These are phyloP conservation scores for Solanum chilense DNA, from an alignment of 257 asterid genomes.

Conservation along the genomic window DNA sequence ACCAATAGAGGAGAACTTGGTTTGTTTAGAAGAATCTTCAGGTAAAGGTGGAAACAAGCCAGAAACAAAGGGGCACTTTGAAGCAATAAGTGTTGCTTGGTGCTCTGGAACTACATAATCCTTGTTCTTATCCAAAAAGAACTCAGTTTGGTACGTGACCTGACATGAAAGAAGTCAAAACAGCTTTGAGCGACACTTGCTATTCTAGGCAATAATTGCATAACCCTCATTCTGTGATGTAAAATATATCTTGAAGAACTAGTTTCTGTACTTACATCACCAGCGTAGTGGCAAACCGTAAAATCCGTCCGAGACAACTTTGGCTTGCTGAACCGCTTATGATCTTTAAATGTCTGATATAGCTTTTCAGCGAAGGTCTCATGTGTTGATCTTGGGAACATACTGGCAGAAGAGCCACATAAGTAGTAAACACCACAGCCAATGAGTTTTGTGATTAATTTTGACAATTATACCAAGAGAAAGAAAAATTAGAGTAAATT, in stretches of 20 bases:
- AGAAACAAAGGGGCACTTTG: slow-evolving; percentile 64
- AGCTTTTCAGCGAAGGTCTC: slow-evolving; percentile 81
- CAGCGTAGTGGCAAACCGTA: slow-evolving; percentile 85
- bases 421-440: background rate
- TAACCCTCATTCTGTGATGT: background rate
- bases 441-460: background rate
- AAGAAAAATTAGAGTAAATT: background rate
- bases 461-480: background rate
- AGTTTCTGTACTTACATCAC: slow-evolving; percentile 56
- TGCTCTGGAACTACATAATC: slow-evolving; percentile 85
- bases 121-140: slow-evolving; percentile 81
- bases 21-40: slow-evolving; percentile 75
- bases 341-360: slow-evolving; percentile 76
- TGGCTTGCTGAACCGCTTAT: slow-evolving; percentile 84
- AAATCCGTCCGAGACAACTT: slow-evolving; percentile 79
- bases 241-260: background rate
- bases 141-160: slow-evolving; percentile 88
- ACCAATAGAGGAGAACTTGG: slow-evolving; percentile 89
- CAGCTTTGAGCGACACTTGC: slow-evolving; percentile 2
- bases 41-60: slow-evolving; percentile 67
- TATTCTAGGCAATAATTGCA: background rate
- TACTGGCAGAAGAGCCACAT: slow-evolving; percentile 29
- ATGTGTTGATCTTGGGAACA: slow-evolving; percentile 95
- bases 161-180: slow-evolving; percentile 25
- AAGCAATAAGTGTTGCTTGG: slow-evolving; percentile 77